Evolutionary conservation across 2,329 filamentous ascomycete species (phyloP).

Genomic region (Aspergillus sp.): DNA sequence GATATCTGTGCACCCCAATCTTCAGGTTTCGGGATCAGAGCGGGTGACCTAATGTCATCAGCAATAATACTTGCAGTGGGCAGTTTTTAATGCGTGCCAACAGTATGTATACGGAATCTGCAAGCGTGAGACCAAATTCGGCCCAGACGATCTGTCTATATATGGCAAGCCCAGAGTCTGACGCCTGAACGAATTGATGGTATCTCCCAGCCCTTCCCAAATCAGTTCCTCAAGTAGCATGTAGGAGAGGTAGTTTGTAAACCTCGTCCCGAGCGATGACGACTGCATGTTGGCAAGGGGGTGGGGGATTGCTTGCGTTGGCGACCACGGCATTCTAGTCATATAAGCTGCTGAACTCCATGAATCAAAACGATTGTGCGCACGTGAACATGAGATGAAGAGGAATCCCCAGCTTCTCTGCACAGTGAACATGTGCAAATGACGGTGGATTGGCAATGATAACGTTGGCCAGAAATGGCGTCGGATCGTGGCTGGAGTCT

Average conservation of each 20-base stretch:
- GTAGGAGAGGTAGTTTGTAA: constrained; percentile 73
- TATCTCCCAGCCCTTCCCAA: constrained; percentile 79
- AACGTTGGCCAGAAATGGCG: constrained; percentile 29
- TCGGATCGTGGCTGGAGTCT: constrained; percentile 51
- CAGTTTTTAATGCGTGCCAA: too few relatives aligned
- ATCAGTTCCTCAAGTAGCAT: constrained; percentile 78
- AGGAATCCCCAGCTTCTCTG: constrained; percentile 26
- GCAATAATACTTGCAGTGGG: neutral
- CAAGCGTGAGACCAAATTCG: constrained; percentile 53
- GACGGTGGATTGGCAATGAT: constrained; percentile 33
- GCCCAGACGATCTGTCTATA: constrained; percentile 68
- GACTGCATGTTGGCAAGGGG: constrained; percentile 72
- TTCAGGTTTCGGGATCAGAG: constrained; percentile 63
- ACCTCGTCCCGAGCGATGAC: constrained; percentile 60
- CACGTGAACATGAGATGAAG: constrained; percentile 64
- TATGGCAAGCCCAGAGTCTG: constrained; percentile 34
- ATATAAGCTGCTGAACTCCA: neutral
- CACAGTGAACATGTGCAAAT: constrained; percentile 32
- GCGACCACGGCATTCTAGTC: constrained; percentile 76
- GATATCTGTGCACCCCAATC: constrained; percentile 68
- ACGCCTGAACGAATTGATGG: constrained; percentile 46
- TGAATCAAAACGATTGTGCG: constrained; percentile 22
- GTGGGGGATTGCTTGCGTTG: constrained; percentile 74
- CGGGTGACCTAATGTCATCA: constrained; percentile 48
- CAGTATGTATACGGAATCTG: constrained; percentile 1